Evolutionary conservation across 2,329 filamentous ascomycete species (phyloP), one percentile per base, ranked within the genome.

Genomic region (Penicillium griseofulvum): DNA sequence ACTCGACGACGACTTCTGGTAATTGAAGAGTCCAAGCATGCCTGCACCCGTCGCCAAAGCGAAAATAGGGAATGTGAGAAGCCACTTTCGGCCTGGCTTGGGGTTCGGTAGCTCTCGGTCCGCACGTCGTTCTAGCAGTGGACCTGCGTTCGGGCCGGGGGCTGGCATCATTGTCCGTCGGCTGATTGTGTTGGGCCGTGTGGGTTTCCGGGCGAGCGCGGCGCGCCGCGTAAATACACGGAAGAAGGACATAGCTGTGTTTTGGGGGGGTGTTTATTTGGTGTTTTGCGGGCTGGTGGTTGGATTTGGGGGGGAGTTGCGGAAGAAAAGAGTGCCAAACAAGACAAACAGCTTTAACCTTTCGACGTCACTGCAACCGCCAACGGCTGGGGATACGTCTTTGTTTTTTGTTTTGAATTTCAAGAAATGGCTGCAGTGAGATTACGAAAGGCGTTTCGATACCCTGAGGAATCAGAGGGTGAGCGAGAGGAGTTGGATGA

Each of bases 11-110:
- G 87, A 85, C 75, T 97, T 97, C 74, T 99, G 93, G 83, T 99
- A 97, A 83, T 99, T 99, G 88, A 99, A 97, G 75, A 99, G 97
- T 64, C 88, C 90, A 57, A 95, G 78, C 62, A 87, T 87, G 63
- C 87, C 88, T 52, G 82, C 80, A 46, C 84, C 83, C 65, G 96
- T 85, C 60, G 90, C 79, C 60, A 83, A 74, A 50, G 88, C 71
- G 81, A 97, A 97, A 71, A 96, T 78, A 51, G 93, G 93, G 33
- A 96, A 75, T 1, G 90, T 91, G 65, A 83, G 83, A 52, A 81
- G 71, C 88, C 89, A 92, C 64, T 81, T 80, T 70, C 84, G 83
- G 46, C 68, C 63, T n/a, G 63, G 61, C 14, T 71, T 64, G 38
- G 81, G 66, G 29, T 74, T 65, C 16, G 81, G 81, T 2, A 83